Evolutionary conservation across 768 basidiomycete genomes (phyloP).

Genomic region (Fibroporia radiculosa): DNA sequence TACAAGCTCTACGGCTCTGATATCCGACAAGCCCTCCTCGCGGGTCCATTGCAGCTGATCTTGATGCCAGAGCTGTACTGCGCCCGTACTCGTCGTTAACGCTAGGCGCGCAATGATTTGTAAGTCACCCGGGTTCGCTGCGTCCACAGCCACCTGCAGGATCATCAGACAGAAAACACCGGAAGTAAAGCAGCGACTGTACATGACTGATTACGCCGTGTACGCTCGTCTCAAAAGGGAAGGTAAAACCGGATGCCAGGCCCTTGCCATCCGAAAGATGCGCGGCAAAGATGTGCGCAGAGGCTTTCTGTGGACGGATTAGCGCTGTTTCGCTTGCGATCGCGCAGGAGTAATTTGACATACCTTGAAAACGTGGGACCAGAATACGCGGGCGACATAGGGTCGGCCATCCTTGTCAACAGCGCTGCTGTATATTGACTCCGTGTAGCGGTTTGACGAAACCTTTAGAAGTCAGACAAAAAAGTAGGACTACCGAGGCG

Average conservation of each 20-base stretch:
- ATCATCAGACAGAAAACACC: slow-evolving; percentile 4
- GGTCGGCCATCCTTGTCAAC: slow-evolving; percentile 40
- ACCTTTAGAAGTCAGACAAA: slow-evolving; percentile 24
- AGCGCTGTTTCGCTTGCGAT: not conserved
- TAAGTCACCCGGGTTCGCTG: slow-evolving; percentile 30
- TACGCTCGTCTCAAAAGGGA: slow-evolving; percentile 55
- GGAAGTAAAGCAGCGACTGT: slow-evolving; percentile 15
- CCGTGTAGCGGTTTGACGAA: slow-evolving; percentile 31
- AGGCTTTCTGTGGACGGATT: slow-evolving; percentile 36
- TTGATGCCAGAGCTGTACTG: slow-evolving; percentile 68
- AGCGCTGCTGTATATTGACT: slow-evolving; percentile 52
- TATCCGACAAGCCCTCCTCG: slow-evolving; percentile 69
- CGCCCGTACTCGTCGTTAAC: slow-evolving; percentile 67
- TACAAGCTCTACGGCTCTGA: slow-evolving; percentile 60
- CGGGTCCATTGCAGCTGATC: slow-evolving; percentile 61
- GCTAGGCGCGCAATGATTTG: slow-evolving; percentile 36
- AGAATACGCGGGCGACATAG: slow-evolving; percentile 57
- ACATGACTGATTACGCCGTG: slow-evolving; percentile 71
- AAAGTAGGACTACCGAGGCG: not conserved
- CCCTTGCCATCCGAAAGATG: slow-evolving; percentile 40
- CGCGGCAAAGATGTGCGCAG: slow-evolving; percentile 45
- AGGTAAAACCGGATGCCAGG: slow-evolving; percentile 41
- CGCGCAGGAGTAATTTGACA: slow-evolving; percentile 14
- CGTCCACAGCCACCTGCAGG: slow-evolving; percentile 44
- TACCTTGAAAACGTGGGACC: slow-evolving; percentile 53